Percentiles rank a stretch among this genome's conserved stretches.
phyloP scores from a whole-genome alignment of 768 basidiomycete genomes.

The Leucogyrophana mollusca region DNA sequence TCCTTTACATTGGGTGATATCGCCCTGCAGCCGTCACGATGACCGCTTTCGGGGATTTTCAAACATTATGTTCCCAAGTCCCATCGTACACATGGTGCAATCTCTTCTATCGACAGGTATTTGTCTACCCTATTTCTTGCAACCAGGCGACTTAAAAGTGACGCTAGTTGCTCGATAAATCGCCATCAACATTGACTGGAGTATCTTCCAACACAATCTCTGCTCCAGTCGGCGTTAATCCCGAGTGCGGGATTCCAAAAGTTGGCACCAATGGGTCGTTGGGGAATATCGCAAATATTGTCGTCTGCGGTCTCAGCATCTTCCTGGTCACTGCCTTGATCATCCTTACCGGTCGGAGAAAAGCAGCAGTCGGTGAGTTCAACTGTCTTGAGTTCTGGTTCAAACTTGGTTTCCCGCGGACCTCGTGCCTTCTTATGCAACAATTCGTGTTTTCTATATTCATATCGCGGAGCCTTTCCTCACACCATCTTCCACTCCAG shows the following conservation, averaged over 20 bases:
- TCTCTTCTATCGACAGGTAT: conserved; percentile 87
- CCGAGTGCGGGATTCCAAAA: conserved; percentile 73
- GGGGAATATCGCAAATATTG: conserved; percentile 86
- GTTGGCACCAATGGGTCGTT: conserved; percentile 57
- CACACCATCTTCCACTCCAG: conserved; percentile 28
- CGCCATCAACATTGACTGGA: conserved; percentile 34
- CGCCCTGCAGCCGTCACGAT: conserved; percentile 23
- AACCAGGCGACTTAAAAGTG: conserved; percentile 27
- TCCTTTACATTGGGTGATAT: neutral
- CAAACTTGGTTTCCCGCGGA: no score
- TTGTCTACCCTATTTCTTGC: conserved; percentile 16
- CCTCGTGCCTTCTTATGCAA: neutral
- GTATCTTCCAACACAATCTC: conserved; percentile 41
- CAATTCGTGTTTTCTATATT: neutral
- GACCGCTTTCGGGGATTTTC: conserved; percentile 75
- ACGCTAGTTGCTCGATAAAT: conserved; percentile 40
- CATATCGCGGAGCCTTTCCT: neutral
- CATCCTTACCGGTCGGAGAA: conserved; percentile 56
- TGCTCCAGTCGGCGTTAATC: conserved; percentile 83
- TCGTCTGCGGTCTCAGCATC: conserved; percentile 75
- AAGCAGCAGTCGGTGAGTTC: conserved; percentile 83
- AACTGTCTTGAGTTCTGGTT: neutral
- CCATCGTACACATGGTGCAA: conserved; percentile 94
- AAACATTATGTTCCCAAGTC: conserved; percentile 59
- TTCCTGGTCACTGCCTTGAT: conserved; percentile 59